Percentiles rank a stretch among this genome's conserved stretches.
phyloP scores from a whole-genome alignment of 2,329 filamentous ascomycete genomes.

The Coleophoma crateriformis region DNA sequence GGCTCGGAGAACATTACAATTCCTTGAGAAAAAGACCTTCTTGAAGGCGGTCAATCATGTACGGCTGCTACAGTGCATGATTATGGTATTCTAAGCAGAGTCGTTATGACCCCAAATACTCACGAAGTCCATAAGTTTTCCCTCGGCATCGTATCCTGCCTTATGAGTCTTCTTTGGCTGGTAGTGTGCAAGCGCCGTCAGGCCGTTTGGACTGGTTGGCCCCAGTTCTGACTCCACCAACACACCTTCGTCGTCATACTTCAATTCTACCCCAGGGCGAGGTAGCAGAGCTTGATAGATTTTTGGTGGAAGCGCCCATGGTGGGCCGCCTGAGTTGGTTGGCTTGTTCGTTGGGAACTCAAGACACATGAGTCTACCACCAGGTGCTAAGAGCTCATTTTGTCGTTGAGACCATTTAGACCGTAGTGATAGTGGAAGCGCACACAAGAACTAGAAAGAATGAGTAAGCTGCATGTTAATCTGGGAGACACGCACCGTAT shows the following conservation, averaged over 20 bases:
- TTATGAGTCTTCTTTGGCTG: conserved; percentile 45
- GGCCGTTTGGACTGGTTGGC: conserved; percentile 30
- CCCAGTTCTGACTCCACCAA: conserved; percentile 41
- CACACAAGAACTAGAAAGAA: conserved; percentile 51
- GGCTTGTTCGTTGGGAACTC: conserved; percentile 76
- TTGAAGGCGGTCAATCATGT: conserved; percentile 8
- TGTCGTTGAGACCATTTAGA: conserved; percentile 49
- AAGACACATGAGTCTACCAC: conserved; percentile 55
- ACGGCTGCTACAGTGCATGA: not conserved
- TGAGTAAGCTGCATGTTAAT: not conserved
- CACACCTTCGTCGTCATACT: conserved; percentile 51
- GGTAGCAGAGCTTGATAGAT: conserved; percentile 69
- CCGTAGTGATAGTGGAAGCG: conserved; percentile 48
- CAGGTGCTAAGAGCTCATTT: conserved; percentile 39
- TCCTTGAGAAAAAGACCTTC: conserved; percentile 52
- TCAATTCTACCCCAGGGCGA: conserved; percentile 61
- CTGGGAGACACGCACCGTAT: conserved; percentile 41
- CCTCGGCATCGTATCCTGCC: conserved; percentile 38
- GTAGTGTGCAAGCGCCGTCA: conserved; percentile 41
- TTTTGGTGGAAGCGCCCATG: conserved; percentile 63
- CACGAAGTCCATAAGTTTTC: conserved; percentile 44
- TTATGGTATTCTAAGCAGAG: not conserved
- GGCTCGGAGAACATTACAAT: conserved; percentile 96
- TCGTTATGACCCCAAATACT: conserved; percentile 42
- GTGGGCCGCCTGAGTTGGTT: conserved; percentile 61